Evolutionary conservation across 441 rosid genomes (phyloP).

Genomic region (Codiaeum variegatum): DNA sequence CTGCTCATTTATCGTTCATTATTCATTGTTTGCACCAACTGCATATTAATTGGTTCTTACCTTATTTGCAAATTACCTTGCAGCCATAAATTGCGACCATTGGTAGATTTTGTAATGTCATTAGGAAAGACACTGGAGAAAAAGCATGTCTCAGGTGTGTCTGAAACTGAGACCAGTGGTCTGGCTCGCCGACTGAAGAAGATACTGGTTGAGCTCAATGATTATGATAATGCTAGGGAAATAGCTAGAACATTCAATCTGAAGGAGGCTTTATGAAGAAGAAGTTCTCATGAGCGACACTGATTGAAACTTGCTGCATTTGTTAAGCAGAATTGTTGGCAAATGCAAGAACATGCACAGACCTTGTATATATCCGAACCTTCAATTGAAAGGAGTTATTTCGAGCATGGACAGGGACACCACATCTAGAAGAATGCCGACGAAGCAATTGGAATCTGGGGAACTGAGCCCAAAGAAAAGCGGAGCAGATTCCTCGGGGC

Average conservation of each 20-base stretch:
- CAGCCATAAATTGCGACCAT: constrained; percentile 74
- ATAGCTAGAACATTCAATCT: constrained; percentile 65
- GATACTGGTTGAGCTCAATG: constrained; percentile 82
- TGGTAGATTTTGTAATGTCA: constrained; percentile 66
- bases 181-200: constrained; percentile 86
- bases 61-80: constrained; percentile 12
- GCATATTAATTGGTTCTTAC: not conserved
- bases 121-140: constrained; percentile 55
- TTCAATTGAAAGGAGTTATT: not conserved
- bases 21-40: not conserved
- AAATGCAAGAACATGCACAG: not conserved
- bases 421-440: not conserved
- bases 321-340: not conserved
- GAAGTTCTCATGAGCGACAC: not conserved
- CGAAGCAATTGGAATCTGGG: not conserved
- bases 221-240: constrained; percentile 79
- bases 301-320: not conserved
- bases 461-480: not conserved
- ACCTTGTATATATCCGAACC: not conserved
- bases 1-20: not conserved
- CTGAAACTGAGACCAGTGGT: constrained; percentile 52
- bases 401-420: not conserved
- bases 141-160: constrained; percentile 51
- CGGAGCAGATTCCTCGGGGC: not conserved
- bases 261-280: constrained; percentile 70